Base-by-base conservation (phyloP, 108 stramenopile genomes). In the Cyclostephanos tholiformis region DNA sequence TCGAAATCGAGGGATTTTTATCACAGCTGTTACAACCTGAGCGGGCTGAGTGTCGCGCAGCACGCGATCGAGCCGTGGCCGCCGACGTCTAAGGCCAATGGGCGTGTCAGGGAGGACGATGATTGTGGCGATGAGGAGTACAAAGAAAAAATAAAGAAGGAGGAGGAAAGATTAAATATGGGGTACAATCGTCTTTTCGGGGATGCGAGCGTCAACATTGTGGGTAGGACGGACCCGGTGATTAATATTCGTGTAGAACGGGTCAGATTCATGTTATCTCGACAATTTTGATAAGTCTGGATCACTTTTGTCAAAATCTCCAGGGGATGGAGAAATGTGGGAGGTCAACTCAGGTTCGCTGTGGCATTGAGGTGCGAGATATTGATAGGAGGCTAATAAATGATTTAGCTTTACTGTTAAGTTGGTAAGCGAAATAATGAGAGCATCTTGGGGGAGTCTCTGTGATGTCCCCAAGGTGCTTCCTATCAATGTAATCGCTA, bases 21-120 rank as follows among this genome's bases (percentile, higher is more conserved):
- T 74, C 99, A 99, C 85, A 91, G 92, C 3, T 99, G 98, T 82
- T 99, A 99, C 93, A 95, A 94, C 56, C 77, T 99, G 19, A 88
- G 88, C 64, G 98, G 98, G 0, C 79, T 99, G 23, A 89, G 94
- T 30, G 84, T 97, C 5, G 83, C 96, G 8, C 98, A 99, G 83
- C 93, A 95, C 65, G 82, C 62, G 30, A 27, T 75, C 61, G 17
- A 10, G 11, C 30, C 50, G 23, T 77, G 76, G 72, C 67, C 72
- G 50, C 27, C 64, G 17, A 44, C 46, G 17, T 32, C 32, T 32
- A 4, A 4, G 32, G 55, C 20, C 25, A 32, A 43, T 1, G 14
- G 9, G 41, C 41, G 3, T 58, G 6, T 36, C 23, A 7, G 29
- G n/a, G 58, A n/a, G 11, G 48, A 27, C n/a, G 46, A 30, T n/a